Evolutionary conservation across 805 yeast species (phyloP), one percentile per base, ranked within the genome.

Genomic region (Candida easanensis): DNA sequence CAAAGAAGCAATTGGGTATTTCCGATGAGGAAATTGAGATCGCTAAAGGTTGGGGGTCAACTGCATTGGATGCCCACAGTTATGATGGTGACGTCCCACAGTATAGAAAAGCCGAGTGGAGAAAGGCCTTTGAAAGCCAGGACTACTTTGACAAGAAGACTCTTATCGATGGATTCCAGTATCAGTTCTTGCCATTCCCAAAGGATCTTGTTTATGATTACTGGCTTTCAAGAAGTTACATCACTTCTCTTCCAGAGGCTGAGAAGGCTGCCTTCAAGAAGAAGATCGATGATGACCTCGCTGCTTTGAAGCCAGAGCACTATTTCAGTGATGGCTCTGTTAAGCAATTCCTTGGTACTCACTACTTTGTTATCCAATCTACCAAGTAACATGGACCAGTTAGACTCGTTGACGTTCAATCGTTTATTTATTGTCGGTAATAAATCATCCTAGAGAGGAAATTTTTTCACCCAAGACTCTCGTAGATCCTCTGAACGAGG

Each of bases 201-300:
- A 56, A 52, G n/a, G 68, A 64, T 5, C 52, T 51, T 15, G 70
- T 76, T 4, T 76, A 66, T 65, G 64, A 64, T 28, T 72, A 74
- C 50, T 79, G 83, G 83, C 63, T 65, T 44, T 71, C 81, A 0
- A 64, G 82, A 48, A 72, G 80, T 38, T 80, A 74, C 52, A 71
- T 80, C 39, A 77, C 83, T 1, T 63, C 64, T 4, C 53, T 76
- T 36, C 46, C 65, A 4, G 70, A 64, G 0, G 62, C 48, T 2
- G 69, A 75, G 52, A 66, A 67, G 53, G 37, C 38, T 2, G 49
- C 51, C 16, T 45, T 74, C 30, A 61, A 66, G 42, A 28, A 50
- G 2, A 45, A 62, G 14, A 53, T 75, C 7, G 63, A 71, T 15
- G 20, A 43, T 15, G 44, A 47, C 14, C 32, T 50, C 11, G 36